Evolutionary conservation across 2,329 filamentous ascomycete genomes (phyloP).

Genomic region (Fusarium phyllophilum): DNA sequence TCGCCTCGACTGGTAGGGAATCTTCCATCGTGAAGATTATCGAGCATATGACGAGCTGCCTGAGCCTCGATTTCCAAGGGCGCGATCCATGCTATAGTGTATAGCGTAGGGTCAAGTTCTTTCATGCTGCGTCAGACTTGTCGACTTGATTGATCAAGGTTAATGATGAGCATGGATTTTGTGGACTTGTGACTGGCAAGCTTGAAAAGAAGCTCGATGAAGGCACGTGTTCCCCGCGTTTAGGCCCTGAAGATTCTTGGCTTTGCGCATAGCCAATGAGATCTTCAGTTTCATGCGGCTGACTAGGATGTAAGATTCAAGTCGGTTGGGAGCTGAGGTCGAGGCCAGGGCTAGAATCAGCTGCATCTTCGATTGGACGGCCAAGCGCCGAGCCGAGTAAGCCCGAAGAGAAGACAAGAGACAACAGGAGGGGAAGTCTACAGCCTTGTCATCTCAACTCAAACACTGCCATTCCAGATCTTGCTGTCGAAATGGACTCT

Average conservation of each 20-base stretch:
- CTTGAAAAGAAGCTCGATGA: not conserved
- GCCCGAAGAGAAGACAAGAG: not conserved
- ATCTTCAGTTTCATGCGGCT: not conserved
- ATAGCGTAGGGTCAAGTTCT: conserved; percentile 30
- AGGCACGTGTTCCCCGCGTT: not conserved
- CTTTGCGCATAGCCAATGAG: not conserved
- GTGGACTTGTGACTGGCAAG: not conserved
- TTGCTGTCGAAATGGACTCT: not conserved
- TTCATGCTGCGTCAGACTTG: not conserved
- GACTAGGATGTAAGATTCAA: not conserved
- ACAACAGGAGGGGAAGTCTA: not conserved
- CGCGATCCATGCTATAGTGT: conserved; percentile 52
- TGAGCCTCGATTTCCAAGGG: conserved; percentile 51
- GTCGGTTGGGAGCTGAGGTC: not conserved
- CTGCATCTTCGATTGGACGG: not conserved
- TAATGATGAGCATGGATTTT: not conserved
- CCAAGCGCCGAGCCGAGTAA: not conserved
- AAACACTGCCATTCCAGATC: not conserved
- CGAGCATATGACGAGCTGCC: conserved; percentile 49
- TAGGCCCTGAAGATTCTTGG: not conserved
- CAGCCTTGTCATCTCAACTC: not conserved
- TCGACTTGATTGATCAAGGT: not conserved
- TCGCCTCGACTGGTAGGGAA: conserved; percentile 48
- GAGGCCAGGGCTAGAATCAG: too few relatives aligned
- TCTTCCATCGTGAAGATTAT: conserved; percentile 45